phyloP scores from a whole-genome alignment of 805 yeast genomes.

The Nakazawaea pomicola region DNA sequence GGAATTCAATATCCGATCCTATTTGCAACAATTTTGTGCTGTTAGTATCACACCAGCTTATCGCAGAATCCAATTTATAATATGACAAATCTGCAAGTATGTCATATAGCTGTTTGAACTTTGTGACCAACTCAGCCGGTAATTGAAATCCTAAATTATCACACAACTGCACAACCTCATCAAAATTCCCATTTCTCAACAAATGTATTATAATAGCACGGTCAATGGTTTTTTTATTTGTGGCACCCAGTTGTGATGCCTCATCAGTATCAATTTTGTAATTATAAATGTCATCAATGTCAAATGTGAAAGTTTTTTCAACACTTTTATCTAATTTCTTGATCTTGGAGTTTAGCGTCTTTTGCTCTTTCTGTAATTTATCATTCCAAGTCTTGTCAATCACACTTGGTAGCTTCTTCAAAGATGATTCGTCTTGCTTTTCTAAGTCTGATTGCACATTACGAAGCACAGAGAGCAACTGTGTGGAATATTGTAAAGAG shows the following conservation, averaged over 20 bases:
- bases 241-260: conserved; percentile 21
- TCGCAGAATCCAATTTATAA: conserved; percentile 38
- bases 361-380: conserved; percentile 26
- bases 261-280: conserved; percentile 26
- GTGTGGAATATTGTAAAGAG: background rate
- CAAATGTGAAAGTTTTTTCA: conserved; percentile 21
- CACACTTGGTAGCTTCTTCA: background rate
- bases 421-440: conserved; percentile 1
- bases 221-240: conserved; percentile 17
- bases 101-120: conserved; percentile 37
- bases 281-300: conserved; percentile 21
- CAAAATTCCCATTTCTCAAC: conserved; percentile 26
- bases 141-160: conserved; percentile 24
- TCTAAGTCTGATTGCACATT: conserved; percentile 1
- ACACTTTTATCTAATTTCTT: conserved; percentile 22
- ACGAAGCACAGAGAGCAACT: background rate
- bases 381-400: conserved; percentile 18
- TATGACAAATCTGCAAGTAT: conserved; percentile 32
- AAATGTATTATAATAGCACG: conserved; percentile 27
- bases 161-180: conserved; percentile 18
- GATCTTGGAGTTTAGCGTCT: conserved; percentile 21
- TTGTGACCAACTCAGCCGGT: conserved; percentile 24
- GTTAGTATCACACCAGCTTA: conserved; percentile 39
- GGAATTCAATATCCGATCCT: conserved; percentile 41
- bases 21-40: conserved; percentile 21